Evolutionary conservation across 495 filamentous ascomycete species (phyloP), one percentile per base, ranked within the genome.

Genomic region (Penicillium psychrofluorescens): DNA sequence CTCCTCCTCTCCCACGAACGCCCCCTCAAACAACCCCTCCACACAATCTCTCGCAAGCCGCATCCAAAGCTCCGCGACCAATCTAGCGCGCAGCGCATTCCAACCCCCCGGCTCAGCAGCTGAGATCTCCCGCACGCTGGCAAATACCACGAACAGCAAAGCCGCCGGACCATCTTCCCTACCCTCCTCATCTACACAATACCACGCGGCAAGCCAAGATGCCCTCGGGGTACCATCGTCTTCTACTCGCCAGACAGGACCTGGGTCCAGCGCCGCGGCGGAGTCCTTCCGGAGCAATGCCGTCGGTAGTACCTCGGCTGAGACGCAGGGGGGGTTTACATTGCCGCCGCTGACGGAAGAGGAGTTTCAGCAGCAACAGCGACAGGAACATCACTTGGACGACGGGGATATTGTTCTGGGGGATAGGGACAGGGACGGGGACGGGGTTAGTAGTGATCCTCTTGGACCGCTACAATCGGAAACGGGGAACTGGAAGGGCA

Each of bases 41-140:
- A 44, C 48, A 28, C 47, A 45, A 28, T 64, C 67, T 7, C 58
- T 70, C 8, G 54, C 62, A 47, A 39, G 37, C 40, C 62, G 67
- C 39, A 59, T 72, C 48, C 67, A 72, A 41, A 51, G 40, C 41
- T 72, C 68, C 13, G 68, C 68, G 0, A 42, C 62, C 6, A 48
- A 49, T 0, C 58, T 71, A 31, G 64, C 66, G 9, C 55, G 54
- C 43, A 61, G 62, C 47, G 59, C 58, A 5, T 52, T 69, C 44
- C 52, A 57, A 29, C 39, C 48, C 8, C 42, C 55, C 1, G 16
- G 43, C 12, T 8, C 56, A 8, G 32, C 53, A 1, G 36, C 50
- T 8, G 59, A 64, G 22, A 43, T 58, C 13, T 54, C 63, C 10
- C 48, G 60, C 1, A 47, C 61, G 13, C 45, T 70, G 28, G 39